Percentiles rank a stretch among this genome's conserved stretches.
phyloP scores from a whole-genome alignment of 2,329 filamentous ascomycete species.

The Arthrinium puccinioides region DNA sequence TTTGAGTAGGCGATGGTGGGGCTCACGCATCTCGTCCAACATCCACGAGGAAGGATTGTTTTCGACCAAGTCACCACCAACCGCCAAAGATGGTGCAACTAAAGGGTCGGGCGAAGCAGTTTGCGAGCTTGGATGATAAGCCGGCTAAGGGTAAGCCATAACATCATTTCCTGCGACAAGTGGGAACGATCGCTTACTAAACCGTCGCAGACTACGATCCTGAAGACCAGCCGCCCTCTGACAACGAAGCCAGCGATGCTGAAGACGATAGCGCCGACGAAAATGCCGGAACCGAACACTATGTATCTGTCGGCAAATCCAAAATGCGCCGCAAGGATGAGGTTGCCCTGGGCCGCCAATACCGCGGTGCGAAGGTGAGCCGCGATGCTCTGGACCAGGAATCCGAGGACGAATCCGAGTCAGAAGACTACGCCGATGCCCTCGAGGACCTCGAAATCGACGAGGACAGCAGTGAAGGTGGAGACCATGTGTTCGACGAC shows the following conservation, averaged over 20 bases:
- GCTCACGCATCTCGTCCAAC: slow-evolving; percentile 1
- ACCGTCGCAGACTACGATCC: slow-evolving; percentile 65
- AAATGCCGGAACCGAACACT: slow-evolving; percentile 59
- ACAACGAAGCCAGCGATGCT: slow-evolving; percentile 46
- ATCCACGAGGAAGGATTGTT: background rate
- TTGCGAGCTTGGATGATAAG: slow-evolving; percentile 56
- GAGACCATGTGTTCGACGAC: slow-evolving; percentile 49
- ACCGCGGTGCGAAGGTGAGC: slow-evolving; percentile 70
- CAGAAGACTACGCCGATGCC: slow-evolving; percentile 33
- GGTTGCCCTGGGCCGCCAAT: slow-evolving; percentile 66
- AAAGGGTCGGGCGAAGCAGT: slow-evolving; percentile 49
- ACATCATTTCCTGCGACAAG: background rate
- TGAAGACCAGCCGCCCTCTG: slow-evolving; percentile 54
- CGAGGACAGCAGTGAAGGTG: slow-evolving; percentile 33
- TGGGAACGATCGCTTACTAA: slow-evolving; percentile 13
- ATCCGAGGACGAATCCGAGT: slow-evolving; percentile 26
- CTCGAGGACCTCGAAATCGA: slow-evolving; percentile 31
- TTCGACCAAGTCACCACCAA: background rate
- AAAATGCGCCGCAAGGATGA: slow-evolving; percentile 70
- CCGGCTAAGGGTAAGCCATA: slow-evolving; percentile 48
- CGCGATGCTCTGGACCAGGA: slow-evolving; percentile 50
- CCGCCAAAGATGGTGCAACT: slow-evolving; percentile 41
- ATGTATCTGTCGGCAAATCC: slow-evolving; percentile 53
- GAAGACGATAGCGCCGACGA: slow-evolving; percentile 44
- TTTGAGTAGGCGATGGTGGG: slow-evolving; percentile 1